A percentile compares a stretch with the other conserved stretches of the same genome.
Evolutionary conservation across 305 asterid genomes (phyloP).

Genomic region (Lippia alba): DNA sequence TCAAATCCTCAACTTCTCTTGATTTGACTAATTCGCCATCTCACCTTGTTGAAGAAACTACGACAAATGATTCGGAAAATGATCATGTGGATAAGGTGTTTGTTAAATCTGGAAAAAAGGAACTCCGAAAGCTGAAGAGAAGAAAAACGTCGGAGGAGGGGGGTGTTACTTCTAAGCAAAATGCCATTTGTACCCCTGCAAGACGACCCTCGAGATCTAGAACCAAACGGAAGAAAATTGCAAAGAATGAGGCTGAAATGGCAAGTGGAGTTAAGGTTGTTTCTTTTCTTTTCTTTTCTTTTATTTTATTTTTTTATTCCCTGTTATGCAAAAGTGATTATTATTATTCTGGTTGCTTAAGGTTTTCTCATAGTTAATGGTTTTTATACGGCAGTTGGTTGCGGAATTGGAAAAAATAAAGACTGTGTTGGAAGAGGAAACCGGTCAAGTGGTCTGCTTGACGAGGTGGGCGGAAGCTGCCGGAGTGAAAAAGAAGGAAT

Average conservation of each 20-base stretch:
- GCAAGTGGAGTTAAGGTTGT: slow-evolving; percentile 85
- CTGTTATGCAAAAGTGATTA: slow-evolving; percentile 21
- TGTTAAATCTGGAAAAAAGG: slow-evolving; percentile 60
- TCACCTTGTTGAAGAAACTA: slow-evolving; percentile 48
- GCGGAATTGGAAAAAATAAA: slow-evolving; percentile 73
- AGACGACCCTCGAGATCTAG: slow-evolving; percentile 42
- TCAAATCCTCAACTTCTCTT: slow-evolving; percentile 39
- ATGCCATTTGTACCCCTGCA: slow-evolving; percentile 31
- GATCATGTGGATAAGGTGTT: slow-evolving; percentile 43
- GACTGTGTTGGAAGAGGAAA: slow-evolving; percentile 56
- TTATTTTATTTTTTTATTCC: no score
- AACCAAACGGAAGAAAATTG: slow-evolving; percentile 52
- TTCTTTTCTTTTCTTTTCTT: slow-evolving; percentile 7
- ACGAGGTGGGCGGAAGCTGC: slow-evolving; percentile 84
- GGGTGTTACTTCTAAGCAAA: slow-evolving; percentile 24
- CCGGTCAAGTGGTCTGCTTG: slow-evolving; percentile 56
- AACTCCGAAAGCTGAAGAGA: slow-evolving; percentile 62
- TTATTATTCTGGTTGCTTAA: slow-evolving; percentile 18
- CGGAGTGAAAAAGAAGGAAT: slow-evolving; percentile 56
- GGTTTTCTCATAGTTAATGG: slow-evolving; percentile 32
- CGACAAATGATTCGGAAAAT: slow-evolving; percentile 34
- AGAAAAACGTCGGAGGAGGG: slow-evolving; percentile 42
- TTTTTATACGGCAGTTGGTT: slow-evolving; percentile 56
- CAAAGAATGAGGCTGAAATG: slow-evolving; percentile 77
- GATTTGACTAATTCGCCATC: slow-evolving; percentile 38